Conservation (phyloP, 176 grass and related monocot genomes). For the Aegilops sharonensis region DNA sequence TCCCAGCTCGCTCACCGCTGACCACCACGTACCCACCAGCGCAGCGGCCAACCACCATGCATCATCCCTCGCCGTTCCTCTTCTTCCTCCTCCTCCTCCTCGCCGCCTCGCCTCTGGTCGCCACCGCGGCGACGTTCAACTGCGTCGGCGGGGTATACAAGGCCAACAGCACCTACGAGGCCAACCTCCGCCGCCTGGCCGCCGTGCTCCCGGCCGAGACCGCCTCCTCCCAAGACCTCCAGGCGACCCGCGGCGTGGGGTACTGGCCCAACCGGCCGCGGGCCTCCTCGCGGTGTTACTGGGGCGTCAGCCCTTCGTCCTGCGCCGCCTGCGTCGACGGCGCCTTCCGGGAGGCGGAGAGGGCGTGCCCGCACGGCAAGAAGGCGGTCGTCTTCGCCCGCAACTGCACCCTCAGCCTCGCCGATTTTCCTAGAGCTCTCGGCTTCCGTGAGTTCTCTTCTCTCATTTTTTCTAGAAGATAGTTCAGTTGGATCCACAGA, state of each 20-base stretch:
- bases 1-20: neutral
- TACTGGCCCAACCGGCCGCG: neutral
- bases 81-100: neutral
- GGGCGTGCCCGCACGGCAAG: neutral
- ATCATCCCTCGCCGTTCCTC: neutral
- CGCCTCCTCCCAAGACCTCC: neutral
- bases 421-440: neutral
- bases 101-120: neutral
- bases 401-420: neutral
- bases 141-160: neutral
- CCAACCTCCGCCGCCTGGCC: constrained; percentile 29
- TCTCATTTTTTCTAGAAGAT: neutral
- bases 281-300: neutral
- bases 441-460: constrained; percentile 5
- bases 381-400: neutral
- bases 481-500: too few relatives aligned
- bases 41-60: neutral
- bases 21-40: too few relatives aligned
- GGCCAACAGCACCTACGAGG: constrained; percentile 28
- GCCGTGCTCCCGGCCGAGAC: neutral
- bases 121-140: neutral
- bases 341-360: constrained; percentile 1
- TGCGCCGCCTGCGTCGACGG: constrained; percentile 24
- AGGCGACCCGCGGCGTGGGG: neutral
- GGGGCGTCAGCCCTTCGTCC: neutral